Conservation (phyloP, 1,139 yeast genomes). For the Candida sanyaensis region DNA sequence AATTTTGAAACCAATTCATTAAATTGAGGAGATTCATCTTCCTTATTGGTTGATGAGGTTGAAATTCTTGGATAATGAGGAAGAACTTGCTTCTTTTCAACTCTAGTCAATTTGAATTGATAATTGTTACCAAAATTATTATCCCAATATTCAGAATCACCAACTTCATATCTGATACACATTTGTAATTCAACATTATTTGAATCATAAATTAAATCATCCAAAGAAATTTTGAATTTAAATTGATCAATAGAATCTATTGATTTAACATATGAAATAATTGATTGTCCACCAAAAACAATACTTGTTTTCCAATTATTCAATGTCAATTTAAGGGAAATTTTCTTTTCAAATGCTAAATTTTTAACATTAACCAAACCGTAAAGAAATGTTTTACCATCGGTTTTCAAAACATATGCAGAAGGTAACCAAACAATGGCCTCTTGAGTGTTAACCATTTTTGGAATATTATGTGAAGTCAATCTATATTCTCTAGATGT, state of each 20-base stretch:
- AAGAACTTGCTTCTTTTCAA: slow-evolving; percentile 1
- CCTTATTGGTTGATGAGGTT: neutral
- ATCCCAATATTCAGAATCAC: slow-evolving; percentile 32
- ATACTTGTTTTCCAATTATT: slow-evolving; percentile 39
- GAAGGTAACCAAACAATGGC: slow-evolving; percentile 13
- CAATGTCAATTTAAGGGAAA: slow-evolving; percentile 38
- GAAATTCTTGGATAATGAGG: slow-evolving; percentile 1
- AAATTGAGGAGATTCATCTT: slow-evolving; percentile 21
- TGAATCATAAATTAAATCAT: slow-evolving; percentile 20
- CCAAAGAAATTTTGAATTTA: slow-evolving; percentile 35
- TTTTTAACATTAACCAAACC: slow-evolving; percentile 41
- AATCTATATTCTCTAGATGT: slow-evolving; percentile 14
- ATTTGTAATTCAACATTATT: slow-evolving; percentile 20
- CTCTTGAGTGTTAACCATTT: slow-evolving; percentile 7
- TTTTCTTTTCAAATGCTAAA: slow-evolving; percentile 38
- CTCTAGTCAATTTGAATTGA: slow-evolving; percentile 22
- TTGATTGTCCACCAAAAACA: slow-evolving; percentile 25
- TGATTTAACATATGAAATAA: slow-evolving; percentile 26
- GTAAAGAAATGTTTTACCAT: slow-evolving; percentile 14
- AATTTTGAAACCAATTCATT: slow-evolving; percentile 24
- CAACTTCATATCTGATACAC: slow-evolving; percentile 28
- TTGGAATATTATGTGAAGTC: slow-evolving; percentile 15
- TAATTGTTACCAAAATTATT: slow-evolving; percentile 34
- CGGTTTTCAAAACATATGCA: slow-evolving; percentile 16
- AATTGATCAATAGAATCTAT: slow-evolving; percentile 37